Percentiles rank a stretch among this genome's conserved stretches.
Evolutionary conservation across 306 rosid genomes (phyloP).

Genomic region (Datisca glomerata): DNA sequence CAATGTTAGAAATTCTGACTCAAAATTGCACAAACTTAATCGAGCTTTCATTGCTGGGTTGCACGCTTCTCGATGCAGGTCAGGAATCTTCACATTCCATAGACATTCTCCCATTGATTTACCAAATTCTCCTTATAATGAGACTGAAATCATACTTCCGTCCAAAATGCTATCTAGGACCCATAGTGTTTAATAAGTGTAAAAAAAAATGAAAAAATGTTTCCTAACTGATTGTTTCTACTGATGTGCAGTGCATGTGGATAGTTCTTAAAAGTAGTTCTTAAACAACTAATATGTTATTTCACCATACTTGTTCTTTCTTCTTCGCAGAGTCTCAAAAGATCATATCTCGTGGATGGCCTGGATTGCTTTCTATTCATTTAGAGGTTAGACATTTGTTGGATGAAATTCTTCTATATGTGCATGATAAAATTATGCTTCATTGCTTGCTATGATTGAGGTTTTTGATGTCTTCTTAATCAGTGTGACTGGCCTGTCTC

Average conservation of each 20-base stretch:
- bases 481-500: too few relatives aligned
- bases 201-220: not conserved
- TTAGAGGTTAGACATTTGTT: slow-evolving; percentile 44
- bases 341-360: slow-evolving; percentile 73
- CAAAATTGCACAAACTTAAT: slow-evolving; percentile 45
- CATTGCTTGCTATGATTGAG: too few relatives aligned
- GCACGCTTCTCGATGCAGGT: slow-evolving; percentile 64
- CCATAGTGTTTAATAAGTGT: not conserved
- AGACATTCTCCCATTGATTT: not conserved
- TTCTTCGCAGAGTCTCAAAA: slow-evolving; percentile 51
- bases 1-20: slow-evolving; percentile 44
- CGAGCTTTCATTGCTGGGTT: slow-evolving; percentile 67
- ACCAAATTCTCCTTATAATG: too few relatives aligned
- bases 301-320: slow-evolving; percentile 1
- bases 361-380: slow-evolving; percentile 71
- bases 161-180: too few relatives aligned
- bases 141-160: too few relatives aligned
- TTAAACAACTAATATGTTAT: not conserved
- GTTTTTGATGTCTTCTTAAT: too few relatives aligned
- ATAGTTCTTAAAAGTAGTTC: not conserved
- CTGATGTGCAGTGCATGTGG: too few relatives aligned
- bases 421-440: not conserved
- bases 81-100: slow-evolving; percentile 11
- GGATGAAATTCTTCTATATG: not conserved
- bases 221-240: too few relatives aligned